These are phyloP conservation scores for Eruca vesicaria DNA, from an alignment of 441 rosid genomes.

Conservation along the genomic window DNA sequence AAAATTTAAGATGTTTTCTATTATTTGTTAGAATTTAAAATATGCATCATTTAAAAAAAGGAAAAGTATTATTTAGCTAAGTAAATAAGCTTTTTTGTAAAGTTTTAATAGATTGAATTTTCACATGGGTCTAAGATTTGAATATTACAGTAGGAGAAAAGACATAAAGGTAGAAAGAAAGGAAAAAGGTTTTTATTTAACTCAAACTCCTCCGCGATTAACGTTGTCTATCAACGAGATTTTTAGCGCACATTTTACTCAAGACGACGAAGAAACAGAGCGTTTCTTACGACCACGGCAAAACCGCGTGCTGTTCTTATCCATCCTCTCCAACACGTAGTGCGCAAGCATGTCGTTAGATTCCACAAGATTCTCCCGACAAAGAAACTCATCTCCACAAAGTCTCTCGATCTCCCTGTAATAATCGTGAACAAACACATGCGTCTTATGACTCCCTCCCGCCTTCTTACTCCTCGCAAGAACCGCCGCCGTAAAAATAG, in stretches of 20 bases:
- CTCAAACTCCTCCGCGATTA: constrained; percentile 25
- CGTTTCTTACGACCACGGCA: constrained; percentile 31
- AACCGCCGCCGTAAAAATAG: constrained; percentile 90
- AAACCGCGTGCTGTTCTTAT: constrained; percentile 46
- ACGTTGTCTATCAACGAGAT: constrained; percentile 5
- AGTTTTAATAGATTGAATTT: background rate
- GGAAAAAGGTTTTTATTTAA: constrained; percentile 2
- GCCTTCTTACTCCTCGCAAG: constrained; percentile 75
- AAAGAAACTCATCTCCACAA: constrained; percentile 85
- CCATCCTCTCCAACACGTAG: constrained; percentile 81
- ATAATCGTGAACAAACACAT: constrained; percentile 82
- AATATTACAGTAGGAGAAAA: background rate
- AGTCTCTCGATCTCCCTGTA: constrained; percentile 73
- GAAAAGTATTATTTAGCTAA: too few relatives aligned
- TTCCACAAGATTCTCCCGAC: constrained; percentile 77
- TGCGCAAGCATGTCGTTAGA: constrained; percentile 66
- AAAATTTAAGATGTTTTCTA: too few relatives aligned
- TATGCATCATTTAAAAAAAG: too few relatives aligned
- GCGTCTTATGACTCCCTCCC: constrained; percentile 74
- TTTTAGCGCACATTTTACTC: constrained; percentile 19
- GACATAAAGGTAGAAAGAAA: background rate
- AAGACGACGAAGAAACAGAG: constrained; percentile 25
- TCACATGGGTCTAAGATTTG: constrained; percentile 2
- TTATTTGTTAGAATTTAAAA: too few relatives aligned
- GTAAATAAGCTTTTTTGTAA: background rate